A percentile compares a stretch with the other conserved stretches of the same genome.
phyloP scores from a whole-genome alignment of 1,139 yeast genomes.

The Yamadazyma buinensis region DNA sequence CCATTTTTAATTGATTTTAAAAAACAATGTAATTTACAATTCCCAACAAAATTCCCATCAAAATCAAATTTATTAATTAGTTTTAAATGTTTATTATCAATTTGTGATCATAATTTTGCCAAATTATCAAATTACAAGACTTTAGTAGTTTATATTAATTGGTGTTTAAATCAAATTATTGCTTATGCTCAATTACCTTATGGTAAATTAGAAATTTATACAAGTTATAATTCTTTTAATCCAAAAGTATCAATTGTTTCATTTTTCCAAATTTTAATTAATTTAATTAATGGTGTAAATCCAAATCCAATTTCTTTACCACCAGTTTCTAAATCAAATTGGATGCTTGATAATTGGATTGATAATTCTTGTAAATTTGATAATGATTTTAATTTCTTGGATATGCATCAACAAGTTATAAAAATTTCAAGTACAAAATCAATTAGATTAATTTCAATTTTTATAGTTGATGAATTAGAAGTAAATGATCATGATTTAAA shows the following conservation, averaged over 20 bases:
- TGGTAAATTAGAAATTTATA: constrained; percentile 16
- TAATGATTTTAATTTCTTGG: too few species aligned
- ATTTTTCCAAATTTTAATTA: constrained; percentile 6
- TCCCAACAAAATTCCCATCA: constrained; percentile 2
- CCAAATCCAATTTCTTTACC: constrained; percentile 1
- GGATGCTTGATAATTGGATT: constrained; percentile 4
- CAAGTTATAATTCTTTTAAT: constrained; percentile 19
- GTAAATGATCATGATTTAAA: not conserved
- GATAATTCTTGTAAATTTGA: not conserved
- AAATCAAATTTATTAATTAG: constrained; percentile 8
- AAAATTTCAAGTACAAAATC: not conserved
- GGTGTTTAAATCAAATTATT: constrained; percentile 9
- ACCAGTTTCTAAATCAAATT: constrained; percentile 5
- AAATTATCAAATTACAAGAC: constrained; percentile 9
- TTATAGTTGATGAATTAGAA: not conserved
- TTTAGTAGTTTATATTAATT: constrained; percentile 9
- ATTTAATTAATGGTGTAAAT: too few species aligned
- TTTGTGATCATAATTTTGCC: constrained; percentile 23
- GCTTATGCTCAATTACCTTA: constrained; percentile 11
- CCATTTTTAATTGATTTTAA: not conserved
- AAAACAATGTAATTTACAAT: not conserved
- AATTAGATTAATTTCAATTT: not conserved
- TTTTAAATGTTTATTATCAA: constrained; percentile 19
- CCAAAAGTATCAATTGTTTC: constrained; percentile 23
- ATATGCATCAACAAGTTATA: too few species aligned